Conservation (phyloP, 2,329 filamentous ascomycete genomes). For the Aspergillus viridinutans region DNA sequence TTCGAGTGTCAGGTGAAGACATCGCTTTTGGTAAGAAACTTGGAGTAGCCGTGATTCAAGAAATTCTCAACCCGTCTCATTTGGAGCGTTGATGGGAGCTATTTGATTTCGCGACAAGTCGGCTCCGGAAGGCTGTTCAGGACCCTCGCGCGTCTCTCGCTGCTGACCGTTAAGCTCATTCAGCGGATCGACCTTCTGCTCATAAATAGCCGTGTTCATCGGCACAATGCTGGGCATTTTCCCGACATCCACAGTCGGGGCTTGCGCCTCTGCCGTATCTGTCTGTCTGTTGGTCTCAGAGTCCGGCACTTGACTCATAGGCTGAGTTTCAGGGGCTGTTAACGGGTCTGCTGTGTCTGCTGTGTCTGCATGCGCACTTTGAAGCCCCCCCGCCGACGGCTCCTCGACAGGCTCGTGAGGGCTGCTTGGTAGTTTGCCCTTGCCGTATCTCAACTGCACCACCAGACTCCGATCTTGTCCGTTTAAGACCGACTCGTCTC, state of each 20-base stretch:
- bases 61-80: neutral
- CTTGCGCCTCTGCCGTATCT: neutral
- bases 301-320: constrained; percentile 1
- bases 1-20: neutral
- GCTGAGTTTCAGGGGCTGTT: constrained; percentile 1
- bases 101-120: neutral
- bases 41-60: neutral
- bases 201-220: neutral
- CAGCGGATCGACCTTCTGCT: neutral
- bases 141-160: neutral
- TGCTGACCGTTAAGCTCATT: neutral
- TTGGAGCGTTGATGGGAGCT: neutral
- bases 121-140: neutral
- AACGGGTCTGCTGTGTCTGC: constrained; percentile 6
- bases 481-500: constrained; percentile 43
- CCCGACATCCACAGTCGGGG: constrained; percentile 1
- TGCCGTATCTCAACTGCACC: constrained; percentile 61
- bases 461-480: constrained; percentile 62
- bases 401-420: constrained; percentile 14
- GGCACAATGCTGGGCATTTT: neutral
- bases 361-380: constrained; percentile 10
- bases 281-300: constrained; percentile 2
- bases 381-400: constrained; percentile 6
- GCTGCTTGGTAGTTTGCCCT: constrained; percentile 21
- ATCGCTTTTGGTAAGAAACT: neutral